phyloP scores from a whole-genome alignment of 2,329 filamentous ascomycete genomes.

The Hypomyces rosellus region DNA sequence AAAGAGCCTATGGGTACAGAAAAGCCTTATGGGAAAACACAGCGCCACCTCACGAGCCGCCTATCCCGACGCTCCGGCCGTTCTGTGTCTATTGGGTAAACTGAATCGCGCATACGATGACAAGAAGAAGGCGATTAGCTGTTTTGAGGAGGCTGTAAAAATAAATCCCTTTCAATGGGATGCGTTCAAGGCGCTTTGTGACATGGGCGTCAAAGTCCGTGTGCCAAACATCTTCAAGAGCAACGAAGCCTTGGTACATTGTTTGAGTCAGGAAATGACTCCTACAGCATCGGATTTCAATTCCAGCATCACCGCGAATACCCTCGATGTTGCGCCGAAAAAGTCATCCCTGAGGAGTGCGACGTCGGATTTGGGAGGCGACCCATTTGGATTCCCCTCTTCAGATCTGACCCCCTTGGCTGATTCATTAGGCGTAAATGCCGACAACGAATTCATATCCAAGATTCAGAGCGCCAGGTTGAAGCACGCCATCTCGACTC shows the following conservation, averaged over 20 bases:
- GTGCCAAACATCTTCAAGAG: slow-evolving; percentile 82
- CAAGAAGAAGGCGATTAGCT: slow-evolving; percentile 75
- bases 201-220: slow-evolving; percentile 75
- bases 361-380: slow-evolving; percentile 31
- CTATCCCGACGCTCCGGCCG: slow-evolving; percentile 74
- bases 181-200: slow-evolving; percentile 82
- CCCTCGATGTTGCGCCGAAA: slow-evolving; percentile 33
- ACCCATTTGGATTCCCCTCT: slow-evolving; percentile 44
- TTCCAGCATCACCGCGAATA: slow-evolving; percentile 28
- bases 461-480: slow-evolving; percentile 48
- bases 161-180: slow-evolving; percentile 98
- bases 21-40: slow-evolving; percentile 76
- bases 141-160: slow-evolving; percentile 83
- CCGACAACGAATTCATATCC: slow-evolving; percentile 50
- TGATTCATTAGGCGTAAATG: slow-evolving; percentile 34
- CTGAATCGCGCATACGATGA: slow-evolving; percentile 77
- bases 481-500: slow-evolving; percentile 35
- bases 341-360: slow-evolving; percentile 34
- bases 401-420: slow-evolving; percentile 36
- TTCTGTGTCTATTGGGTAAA: slow-evolving; percentile 80
- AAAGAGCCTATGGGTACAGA: slow-evolving; percentile 66
- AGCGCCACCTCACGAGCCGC: slow-evolving; percentile 67
- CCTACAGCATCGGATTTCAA: slow-evolving; percentile 27
- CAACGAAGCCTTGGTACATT: slow-evolving; percentile 47
- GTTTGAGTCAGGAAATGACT: slow-evolving; percentile 35